These are phyloP conservation scores for Volvox reticuliferus DNA, from an alignment of 139 green algal species.

Conservation along the genomic window DNA sequence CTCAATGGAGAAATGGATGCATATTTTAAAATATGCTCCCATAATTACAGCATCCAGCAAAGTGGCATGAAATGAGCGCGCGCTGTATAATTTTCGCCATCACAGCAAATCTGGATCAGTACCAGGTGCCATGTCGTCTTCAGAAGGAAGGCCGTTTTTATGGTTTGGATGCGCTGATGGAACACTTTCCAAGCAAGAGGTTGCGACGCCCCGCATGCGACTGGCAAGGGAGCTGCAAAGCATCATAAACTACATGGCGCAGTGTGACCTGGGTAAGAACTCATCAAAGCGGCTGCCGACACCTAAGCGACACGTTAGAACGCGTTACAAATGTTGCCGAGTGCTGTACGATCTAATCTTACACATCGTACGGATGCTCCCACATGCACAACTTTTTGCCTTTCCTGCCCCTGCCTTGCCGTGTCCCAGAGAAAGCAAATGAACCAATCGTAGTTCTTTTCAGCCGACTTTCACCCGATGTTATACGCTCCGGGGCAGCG, in stretches of 20 bases:
- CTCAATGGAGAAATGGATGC: too few relatives aligned
- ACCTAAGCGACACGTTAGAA: too few relatives aligned
- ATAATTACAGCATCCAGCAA: too few relatives aligned
- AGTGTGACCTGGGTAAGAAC: not conserved
- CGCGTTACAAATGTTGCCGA: not conserved
- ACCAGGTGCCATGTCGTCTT: not conserved
- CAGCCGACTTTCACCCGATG: not conserved
- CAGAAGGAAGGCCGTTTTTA: constrained; percentile 18
- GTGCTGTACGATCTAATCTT: not conserved
- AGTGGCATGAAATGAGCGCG: too few relatives aligned
- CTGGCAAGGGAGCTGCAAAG: constrained; percentile 19
- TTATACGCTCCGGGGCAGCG: not conserved
- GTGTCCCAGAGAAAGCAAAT: constrained; percentile 16
- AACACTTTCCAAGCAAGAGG: not conserved
- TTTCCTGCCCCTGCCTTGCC: not conserved
- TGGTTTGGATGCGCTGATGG: constrained; percentile 2
- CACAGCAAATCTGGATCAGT: too few relatives aligned
- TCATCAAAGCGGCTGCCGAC: too few relatives aligned
- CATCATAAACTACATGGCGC: not conserved
- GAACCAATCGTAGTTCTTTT: constrained; percentile 35
- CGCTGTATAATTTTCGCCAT: too few relatives aligned
- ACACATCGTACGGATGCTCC: not conserved
- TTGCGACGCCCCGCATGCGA: not conserved
- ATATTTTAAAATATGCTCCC: too few relatives aligned
- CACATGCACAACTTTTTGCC: not conserved